These are phyloP conservation scores for Physcomitrellopsis africana DNA, from an alignment of 225 moss, liverwort and hornwort species.

Conservation along the genomic window DNA sequence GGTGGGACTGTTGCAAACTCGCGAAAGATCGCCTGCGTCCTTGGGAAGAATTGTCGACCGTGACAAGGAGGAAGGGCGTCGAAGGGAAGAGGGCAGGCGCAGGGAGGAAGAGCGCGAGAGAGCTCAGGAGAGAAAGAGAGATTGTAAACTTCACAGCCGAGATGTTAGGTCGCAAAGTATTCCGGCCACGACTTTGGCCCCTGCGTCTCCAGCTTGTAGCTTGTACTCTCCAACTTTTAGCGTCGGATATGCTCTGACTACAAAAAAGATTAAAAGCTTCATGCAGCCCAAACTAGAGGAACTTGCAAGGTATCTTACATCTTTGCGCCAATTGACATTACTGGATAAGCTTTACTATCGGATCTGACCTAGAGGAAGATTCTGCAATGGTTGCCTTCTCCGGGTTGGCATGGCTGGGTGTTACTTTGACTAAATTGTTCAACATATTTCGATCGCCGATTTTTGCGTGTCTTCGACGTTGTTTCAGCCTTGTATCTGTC, in stretches of 20 bases:
- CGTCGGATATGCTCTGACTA: conserved; percentile 52
- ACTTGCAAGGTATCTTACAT: conserved; percentile 35
- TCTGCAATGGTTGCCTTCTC: neutral
- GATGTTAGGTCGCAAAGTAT: conserved; percentile 38
- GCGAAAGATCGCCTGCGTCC: conserved; percentile 45
- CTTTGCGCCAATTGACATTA: neutral
- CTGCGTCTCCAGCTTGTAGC: conserved; percentile 32
- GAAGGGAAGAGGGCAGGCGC: conserved; percentile 42
- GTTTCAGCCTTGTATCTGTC: neutral
- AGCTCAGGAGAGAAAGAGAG: conserved; percentile 47
- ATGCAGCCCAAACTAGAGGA: conserved; percentile 52
- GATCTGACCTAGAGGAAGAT: conserved; percentile 9
- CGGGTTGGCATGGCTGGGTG: neutral
- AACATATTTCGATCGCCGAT: neutral
- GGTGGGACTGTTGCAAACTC: conserved; percentile 45
- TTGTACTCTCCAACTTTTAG: conserved; percentile 37
- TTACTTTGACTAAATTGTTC: neutral
- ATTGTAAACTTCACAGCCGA: conserved; percentile 39
- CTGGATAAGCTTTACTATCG: neutral
- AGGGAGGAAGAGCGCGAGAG: conserved; percentile 45
- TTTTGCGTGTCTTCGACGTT: too few species aligned
- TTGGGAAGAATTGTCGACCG: conserved; percentile 43
- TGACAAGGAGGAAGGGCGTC: conserved; percentile 48
- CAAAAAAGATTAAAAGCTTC: conserved; percentile 48
- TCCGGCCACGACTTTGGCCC: conserved; percentile 14